phyloP scores from a whole-genome alignment of 1,284 basidiomycete species.

The Papiliotrema fonsecae region DNA sequence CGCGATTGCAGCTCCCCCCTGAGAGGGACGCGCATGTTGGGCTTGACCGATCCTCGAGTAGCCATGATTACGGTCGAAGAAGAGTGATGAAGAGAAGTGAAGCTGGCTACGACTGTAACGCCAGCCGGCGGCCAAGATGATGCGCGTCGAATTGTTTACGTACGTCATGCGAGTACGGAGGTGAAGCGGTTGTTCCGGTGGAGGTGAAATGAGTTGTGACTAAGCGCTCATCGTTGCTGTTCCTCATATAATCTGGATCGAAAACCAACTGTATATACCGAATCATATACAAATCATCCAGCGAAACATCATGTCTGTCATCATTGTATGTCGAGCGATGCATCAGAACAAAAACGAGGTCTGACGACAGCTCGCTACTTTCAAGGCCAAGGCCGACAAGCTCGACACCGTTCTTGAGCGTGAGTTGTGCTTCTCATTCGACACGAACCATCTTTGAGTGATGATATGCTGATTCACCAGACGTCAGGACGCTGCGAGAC shows the following conservation, averaged over 20 bases:
- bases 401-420: conserved; percentile 5
- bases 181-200: too few species aligned
- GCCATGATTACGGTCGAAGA: too few species aligned
- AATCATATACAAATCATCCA: not conserved
- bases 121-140: too few species aligned
- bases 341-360: not conserved
- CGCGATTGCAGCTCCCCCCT: too few species aligned
- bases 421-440: not conserved
- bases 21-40: too few species aligned
- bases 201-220: too few species aligned
- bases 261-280: not conserved
- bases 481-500: conserved; percentile 7
- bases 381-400: conserved; percentile 6
- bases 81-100: too few species aligned
- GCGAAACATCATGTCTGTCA: not conserved
- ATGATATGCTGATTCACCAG: conserved; percentile 3
- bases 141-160: too few species aligned
- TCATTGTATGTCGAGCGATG: not conserved
- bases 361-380: not conserved
- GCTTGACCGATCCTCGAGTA: too few species aligned
- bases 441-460: not conserved
- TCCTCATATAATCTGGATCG: not conserved
- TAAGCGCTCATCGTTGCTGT: too few species aligned
- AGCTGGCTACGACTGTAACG: too few species aligned
- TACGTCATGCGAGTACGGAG: too few species aligned